Conservation (phyloP, 2,329 filamentous ascomycete species). For the Tolypocladium ovalisporum region DNA sequence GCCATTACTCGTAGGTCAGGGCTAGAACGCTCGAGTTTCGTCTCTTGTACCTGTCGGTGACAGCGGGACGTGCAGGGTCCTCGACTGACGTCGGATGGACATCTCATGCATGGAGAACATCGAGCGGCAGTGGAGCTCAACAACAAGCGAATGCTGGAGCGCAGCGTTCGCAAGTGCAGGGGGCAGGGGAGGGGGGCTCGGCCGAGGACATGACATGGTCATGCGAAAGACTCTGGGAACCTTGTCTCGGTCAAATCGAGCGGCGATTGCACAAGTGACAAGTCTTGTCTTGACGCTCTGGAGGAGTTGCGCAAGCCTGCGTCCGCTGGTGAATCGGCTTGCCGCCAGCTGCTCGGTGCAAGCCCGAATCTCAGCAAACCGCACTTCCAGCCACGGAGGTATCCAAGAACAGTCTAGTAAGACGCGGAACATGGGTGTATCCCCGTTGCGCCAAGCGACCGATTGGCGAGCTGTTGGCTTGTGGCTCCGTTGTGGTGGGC, state of each 20-base stretch:
- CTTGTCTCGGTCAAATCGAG: not conserved
- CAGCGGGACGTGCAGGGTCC: constrained; percentile 1
- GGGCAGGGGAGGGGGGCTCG: no score
- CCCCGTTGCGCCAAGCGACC: not conserved
- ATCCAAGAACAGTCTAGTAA: not conserved
- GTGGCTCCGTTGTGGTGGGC: not conserved
- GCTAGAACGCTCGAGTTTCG: not conserved
- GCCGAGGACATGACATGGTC: no score
- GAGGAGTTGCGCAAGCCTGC: not conserved
- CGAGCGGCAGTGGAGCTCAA: not conserved
- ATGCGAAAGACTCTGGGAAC: not conserved
- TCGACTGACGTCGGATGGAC: not conserved
- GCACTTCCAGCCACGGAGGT: not conserved
- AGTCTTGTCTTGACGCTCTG: not conserved
- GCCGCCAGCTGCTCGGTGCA: not conserved
- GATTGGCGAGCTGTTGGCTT: not conserved
- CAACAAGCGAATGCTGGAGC: not conserved
- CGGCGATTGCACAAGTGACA: not conserved
- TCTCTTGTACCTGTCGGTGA: not conserved
- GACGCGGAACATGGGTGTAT: not conserved
- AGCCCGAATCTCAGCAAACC: not conserved
- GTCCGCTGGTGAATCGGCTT: not conserved
- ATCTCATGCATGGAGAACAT: not conserved
- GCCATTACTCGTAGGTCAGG: not conserved
- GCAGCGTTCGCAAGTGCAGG: no score